Evolutionary conservation across 768 basidiomycete genomes (phyloP).

Genomic region (Rhizopogon vesiculosus): DNA sequence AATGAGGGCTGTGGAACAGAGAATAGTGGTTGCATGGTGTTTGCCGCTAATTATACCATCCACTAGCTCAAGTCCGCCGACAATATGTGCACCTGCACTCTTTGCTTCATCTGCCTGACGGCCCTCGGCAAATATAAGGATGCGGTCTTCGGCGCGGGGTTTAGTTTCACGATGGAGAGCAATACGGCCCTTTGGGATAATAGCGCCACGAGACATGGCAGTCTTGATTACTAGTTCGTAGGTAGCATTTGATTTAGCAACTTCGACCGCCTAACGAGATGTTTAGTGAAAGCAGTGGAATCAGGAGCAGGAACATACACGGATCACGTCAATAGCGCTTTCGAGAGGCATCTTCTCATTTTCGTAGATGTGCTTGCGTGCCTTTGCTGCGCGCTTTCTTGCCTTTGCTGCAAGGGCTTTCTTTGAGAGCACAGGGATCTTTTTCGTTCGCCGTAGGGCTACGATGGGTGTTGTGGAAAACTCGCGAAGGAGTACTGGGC

Average conservation of each 20-base stretch:
- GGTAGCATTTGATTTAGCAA: conserved; percentile 67
- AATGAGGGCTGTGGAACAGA: conserved; percentile 79
- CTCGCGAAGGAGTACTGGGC: conserved; percentile 26
- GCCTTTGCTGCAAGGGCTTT: conserved; percentile 64
- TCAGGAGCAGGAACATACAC: conserved; percentile 39
- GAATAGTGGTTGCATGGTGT: conserved; percentile 75
- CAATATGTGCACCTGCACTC: conserved; percentile 83
- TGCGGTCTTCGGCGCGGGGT: conserved; percentile 60
- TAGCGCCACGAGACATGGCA: conserved; percentile 68
- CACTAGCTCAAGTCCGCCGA: conserved; percentile 87
- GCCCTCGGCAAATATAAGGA: conserved; percentile 94
- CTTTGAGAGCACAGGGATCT: conserved; percentile 61
- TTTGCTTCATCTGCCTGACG: conserved; percentile 77
- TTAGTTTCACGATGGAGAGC: conserved; percentile 81
- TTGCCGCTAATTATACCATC: conserved; percentile 72
- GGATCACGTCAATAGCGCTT: conserved; percentile 66
- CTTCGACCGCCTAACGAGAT: conserved; percentile 68
- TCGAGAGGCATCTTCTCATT: conserved; percentile 60
- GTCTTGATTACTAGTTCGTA: conserved; percentile 83
- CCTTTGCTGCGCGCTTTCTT: conserved; percentile 51
- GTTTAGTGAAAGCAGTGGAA: conserved; percentile 4
- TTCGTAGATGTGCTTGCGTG: conserved; percentile 52
- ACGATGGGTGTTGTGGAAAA: conserved; percentile 50
- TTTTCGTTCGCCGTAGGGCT: conserved; percentile 46
- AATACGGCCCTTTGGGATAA: conserved; percentile 87